Percentiles rank a stretch among this genome's conserved stretches.
phyloP scores from a whole-genome alignment of 225 moss, liverwort and hornwort species.

The Takakia lepidozioides region DNA sequence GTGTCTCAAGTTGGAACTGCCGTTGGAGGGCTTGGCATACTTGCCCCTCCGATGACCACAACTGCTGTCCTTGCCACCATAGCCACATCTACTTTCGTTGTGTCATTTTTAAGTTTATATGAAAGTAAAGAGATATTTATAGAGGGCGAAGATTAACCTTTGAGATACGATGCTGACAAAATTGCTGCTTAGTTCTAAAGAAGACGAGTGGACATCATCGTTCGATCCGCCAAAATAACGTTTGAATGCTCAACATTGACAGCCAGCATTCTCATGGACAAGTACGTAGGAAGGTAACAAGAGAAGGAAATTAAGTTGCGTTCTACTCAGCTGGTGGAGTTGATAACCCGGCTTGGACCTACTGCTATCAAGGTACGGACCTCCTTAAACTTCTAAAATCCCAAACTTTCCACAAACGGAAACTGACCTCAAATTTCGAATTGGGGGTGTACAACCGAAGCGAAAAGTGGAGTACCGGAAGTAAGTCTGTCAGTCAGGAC shows the following conservation, averaged over 20 bases:
- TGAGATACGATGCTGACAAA: conserved; percentile 62
- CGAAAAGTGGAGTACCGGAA: too few species aligned
- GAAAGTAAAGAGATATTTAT: conserved; percentile 25
- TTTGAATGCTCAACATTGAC: conserved; percentile 67
- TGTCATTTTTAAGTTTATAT: conserved; percentile 27
- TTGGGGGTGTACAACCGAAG: too few species aligned
- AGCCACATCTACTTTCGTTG: conserved; percentile 42
- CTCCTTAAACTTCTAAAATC: too few species aligned
- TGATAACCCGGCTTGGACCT: conserved; percentile 79
- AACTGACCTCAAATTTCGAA: too few species aligned
- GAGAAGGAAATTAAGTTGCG: conserved; percentile 65
- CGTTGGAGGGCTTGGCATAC: conserved; percentile 17
- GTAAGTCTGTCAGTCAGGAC: too few species aligned
- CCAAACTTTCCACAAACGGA: too few species aligned
- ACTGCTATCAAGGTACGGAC: conserved; percentile 83
- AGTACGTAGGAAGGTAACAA: conserved; percentile 38
- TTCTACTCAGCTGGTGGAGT: conserved; percentile 81
- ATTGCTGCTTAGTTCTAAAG: conserved; percentile 67
- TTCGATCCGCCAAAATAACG: conserved; percentile 61
- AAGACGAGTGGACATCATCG: conserved; percentile 50
- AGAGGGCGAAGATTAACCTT: conserved; percentile 78
- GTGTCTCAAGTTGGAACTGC: conserved; percentile 31
- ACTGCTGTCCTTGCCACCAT: conserved; percentile 45
- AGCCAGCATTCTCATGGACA: conserved; percentile 63
- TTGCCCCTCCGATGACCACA: conserved; percentile 14